Conservation (phyloP, 2,329 filamentous ascomycete genomes). For the Diaporthe ampelina region DNA sequence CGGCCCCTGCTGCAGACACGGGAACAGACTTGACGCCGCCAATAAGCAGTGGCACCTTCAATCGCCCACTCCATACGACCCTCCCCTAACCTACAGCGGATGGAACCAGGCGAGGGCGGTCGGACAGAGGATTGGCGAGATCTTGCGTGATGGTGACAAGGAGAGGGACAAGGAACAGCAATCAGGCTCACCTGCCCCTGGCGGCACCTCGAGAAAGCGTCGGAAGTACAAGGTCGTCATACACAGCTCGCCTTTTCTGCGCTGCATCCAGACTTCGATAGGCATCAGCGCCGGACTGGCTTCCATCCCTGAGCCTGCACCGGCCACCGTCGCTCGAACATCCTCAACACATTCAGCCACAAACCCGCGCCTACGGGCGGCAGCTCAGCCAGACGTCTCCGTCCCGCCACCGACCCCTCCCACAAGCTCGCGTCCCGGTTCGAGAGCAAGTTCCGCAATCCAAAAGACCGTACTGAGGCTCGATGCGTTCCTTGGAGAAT, state of each 20-base stretch:
- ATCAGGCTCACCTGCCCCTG: slow-evolving; percentile 48
- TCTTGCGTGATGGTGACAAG: slow-evolving; percentile 60
- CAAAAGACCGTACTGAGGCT: slow-evolving; percentile 79
- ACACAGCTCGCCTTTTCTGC: slow-evolving; percentile 92
- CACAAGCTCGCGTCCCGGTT: slow-evolving; percentile 19
- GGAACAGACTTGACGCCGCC: slow-evolving; percentile 91
- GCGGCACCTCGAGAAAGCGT: slow-evolving; percentile 50
- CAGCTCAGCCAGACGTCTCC: slow-evolving; percentile 41
- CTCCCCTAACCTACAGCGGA: slow-evolving; percentile 93
- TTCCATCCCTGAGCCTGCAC: slow-evolving; percentile 58
- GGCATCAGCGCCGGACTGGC: slow-evolving; percentile 89
- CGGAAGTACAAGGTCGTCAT: slow-evolving; percentile 84
- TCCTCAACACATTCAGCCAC: slow-evolving; percentile 33
- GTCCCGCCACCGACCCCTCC: slow-evolving; percentile 43
- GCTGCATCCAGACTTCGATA: slow-evolving; percentile 93
- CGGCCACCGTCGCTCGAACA: slow-evolving; percentile 42
- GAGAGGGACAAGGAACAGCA: slow-evolving; percentile 63
- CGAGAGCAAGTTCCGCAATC: slow-evolving; percentile 46
- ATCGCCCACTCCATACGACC: slow-evolving; percentile 94
- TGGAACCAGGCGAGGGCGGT: slow-evolving; percentile 89
- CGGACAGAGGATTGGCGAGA: slow-evolving; percentile 84
- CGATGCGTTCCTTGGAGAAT: slow-evolving; percentile 95
- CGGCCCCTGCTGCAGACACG: slow-evolving; percentile 74
- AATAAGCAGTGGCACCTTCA: slow-evolving; percentile 96
- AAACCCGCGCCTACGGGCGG: slow-evolving; percentile 42